phyloP scores from a whole-genome alignment of 108 stramenopile species.

The Skeletonema grethae region DNA sequence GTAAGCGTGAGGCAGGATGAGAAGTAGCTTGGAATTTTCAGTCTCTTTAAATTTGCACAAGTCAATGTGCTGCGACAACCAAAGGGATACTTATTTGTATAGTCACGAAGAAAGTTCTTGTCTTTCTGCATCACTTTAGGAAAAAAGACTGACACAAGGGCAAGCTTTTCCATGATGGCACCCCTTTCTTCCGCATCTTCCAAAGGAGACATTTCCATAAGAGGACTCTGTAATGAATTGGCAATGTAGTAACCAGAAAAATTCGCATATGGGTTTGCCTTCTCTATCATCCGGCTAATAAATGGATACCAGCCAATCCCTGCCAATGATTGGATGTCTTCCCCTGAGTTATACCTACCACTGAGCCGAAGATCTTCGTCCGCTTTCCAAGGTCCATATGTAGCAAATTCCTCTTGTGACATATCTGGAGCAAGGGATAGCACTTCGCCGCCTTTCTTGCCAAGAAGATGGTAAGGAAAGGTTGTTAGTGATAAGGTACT shows the following conservation, averaged over 20 bases:
- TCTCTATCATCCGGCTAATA: background rate
- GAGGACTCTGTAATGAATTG: background rate
- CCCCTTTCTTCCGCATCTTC: background rate
- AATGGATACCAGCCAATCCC: background rate
- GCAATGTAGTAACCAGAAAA: background rate
- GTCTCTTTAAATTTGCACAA: background rate
- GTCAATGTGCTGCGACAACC: slow-evolving; percentile 6
- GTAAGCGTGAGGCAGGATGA: slow-evolving; percentile 13
- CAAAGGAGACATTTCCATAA: background rate
- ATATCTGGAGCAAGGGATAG: background rate
- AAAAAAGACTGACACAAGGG: background rate
- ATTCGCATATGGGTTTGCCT: background rate
- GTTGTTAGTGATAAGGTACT: background rate
- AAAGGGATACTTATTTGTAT: slow-evolving; percentile 4
- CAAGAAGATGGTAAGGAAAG: background rate
- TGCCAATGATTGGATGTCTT: slow-evolving; percentile 7
- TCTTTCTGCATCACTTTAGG: background rate
- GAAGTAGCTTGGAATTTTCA: slow-evolving; percentile 3
- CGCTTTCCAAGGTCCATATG: background rate
- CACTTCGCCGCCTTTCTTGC: background rate
- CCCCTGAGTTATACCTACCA: slow-evolving; percentile 8
- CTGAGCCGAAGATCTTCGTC: background rate
- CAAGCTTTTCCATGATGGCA: background rate
- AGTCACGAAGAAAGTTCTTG: background rate
- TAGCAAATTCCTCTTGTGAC: background rate